Evolutionary conservation across 768 basidiomycete genomes (phyloP).

Genomic region (Lenzites betulinus): DNA sequence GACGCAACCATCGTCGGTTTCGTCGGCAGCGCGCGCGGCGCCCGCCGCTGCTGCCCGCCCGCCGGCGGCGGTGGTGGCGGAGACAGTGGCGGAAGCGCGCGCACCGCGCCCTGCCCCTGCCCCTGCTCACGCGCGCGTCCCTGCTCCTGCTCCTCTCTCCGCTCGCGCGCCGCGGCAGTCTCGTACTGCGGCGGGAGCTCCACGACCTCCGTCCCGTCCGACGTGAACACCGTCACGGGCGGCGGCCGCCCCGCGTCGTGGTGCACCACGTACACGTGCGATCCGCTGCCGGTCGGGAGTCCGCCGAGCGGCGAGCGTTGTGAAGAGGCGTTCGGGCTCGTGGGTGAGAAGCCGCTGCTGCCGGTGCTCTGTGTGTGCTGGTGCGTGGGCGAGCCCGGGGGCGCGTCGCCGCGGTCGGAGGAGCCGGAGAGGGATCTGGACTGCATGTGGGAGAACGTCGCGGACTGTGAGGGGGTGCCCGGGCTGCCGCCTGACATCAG

Average conservation of each 20-base stretch:
- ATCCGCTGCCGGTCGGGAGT: conserved; percentile 6
- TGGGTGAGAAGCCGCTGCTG: background rate
- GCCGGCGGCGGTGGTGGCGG: conserved; percentile 4
- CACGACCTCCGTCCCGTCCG: conserved; percentile 56
- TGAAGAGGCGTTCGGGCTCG: background rate
- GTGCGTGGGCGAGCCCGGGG: background rate
- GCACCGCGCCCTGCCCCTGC: background rate
- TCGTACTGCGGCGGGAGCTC: conserved; percentile 60
- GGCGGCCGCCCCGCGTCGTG: conserved; percentile 60
- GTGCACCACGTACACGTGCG: conserved; percentile 58
- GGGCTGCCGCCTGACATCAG: background rate
- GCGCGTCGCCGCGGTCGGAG: background rate
- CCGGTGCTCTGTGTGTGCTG: background rate
- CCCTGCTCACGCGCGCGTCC: background rate
- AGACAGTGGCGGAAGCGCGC: conserved; percentile 1
- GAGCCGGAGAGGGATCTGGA: background rate
- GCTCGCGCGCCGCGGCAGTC: background rate
- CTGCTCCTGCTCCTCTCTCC: background rate
- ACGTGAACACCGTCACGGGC: conserved; percentile 54
- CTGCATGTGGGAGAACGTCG: background rate
- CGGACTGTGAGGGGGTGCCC: background rate
- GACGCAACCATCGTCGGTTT: conserved; percentile 10
- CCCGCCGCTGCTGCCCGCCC: conserved; percentile 7
- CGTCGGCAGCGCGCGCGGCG: conserved; percentile 8
- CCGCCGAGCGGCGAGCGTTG: conserved; percentile 9